Evolutionary conservation across 331 rosid genomes (phyloP).

Genomic region (Arachis monticola): DNA sequence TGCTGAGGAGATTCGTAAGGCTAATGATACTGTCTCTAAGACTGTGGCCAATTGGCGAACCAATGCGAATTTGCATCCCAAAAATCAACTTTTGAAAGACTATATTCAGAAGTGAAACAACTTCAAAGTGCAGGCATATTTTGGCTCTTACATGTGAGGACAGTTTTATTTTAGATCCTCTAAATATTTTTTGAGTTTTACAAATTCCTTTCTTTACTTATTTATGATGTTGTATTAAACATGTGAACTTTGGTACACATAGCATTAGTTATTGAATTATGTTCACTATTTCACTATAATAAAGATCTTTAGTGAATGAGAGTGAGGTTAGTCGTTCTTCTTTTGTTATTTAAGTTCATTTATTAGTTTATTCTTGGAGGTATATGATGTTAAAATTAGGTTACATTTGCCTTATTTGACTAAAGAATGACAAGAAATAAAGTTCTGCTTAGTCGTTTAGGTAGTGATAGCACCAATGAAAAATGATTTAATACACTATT

Average conservation of each 20-base stretch:
- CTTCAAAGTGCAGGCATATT: not conserved
- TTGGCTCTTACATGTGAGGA: too few species aligned
- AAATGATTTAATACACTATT: slow-evolving; percentile 28
- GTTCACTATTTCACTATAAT: not conserved
- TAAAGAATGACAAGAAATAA: not conserved
- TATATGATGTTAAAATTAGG: not conserved
- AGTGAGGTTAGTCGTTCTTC: not conserved
- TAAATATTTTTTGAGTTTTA: too few species aligned
- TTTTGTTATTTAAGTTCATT: not conserved
- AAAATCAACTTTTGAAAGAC: slow-evolving; percentile 50
- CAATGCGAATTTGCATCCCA: slow-evolving; percentile 54
- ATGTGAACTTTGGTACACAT: slow-evolving; percentile 14
- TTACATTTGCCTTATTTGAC: not conserved
- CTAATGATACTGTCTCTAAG: slow-evolving; percentile 58
- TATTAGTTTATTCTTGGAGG: not conserved
- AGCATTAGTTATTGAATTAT: not conserved
- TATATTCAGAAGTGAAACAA: slow-evolving; percentile 50
- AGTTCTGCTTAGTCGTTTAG: not conserved
- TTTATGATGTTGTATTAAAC: slow-evolving; percentile 12
- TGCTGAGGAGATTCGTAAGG: slow-evolving; percentile 66
- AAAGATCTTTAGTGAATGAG: not conserved
- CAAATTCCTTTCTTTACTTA: not conserved
- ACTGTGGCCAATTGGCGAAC: slow-evolving; percentile 78
- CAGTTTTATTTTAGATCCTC: too few species aligned
- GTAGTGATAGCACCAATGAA: not conserved